A percentile compares a stretch with the other conserved stretches of the same genome.
These are phyloP conservation scores for Conidiobolus incongruus DNA, from an alignment of 371 early-diverging fungal species.

Conservation along the genomic window DNA sequence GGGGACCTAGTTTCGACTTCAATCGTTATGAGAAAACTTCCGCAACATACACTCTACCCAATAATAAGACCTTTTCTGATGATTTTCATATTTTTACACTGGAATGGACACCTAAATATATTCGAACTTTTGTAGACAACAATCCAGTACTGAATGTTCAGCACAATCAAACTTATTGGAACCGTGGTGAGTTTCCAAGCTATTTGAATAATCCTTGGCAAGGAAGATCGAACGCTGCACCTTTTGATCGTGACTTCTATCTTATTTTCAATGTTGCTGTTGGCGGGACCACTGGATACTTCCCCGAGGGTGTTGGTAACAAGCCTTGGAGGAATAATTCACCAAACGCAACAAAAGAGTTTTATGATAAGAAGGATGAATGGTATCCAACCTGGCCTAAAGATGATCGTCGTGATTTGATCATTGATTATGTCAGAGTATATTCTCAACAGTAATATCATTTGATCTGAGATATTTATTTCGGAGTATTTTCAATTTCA, in stretches of 20 bases:
- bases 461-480: too few relatives aligned
- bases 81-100: slow-evolving; percentile 20
- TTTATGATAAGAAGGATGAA: slow-evolving; percentile 18
- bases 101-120: slow-evolving; percentile 32
- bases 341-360: slow-evolving; percentile 17
- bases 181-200: slow-evolving; percentile 16
- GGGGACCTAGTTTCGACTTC: slow-evolving; percentile 1
- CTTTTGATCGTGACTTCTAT: slow-evolving; percentile 40
- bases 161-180: slow-evolving; percentile 20
- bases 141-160: slow-evolving; percentile 22
- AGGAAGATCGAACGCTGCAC: slow-evolving; percentile 19
- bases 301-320: slow-evolving; percentile 20
- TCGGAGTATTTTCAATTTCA: too few relatives aligned
- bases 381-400: slow-evolving; percentile 32
- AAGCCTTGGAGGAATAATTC: slow-evolving; percentile 13
- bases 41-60: slow-evolving; percentile 5
- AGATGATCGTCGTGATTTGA: slow-evolving; percentile 19
- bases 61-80: slow-evolving; percentile 16
- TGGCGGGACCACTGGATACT: slow-evolving; percentile 36
- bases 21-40: slow-evolving; percentile 2
- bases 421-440: slow-evolving; percentile 18
- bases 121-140: slow-evolving; percentile 32
- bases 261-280: slow-evolving; percentile 43
- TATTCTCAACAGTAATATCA: slow-evolving; percentile 4
- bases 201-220: slow-evolving; percentile 27